Percentiles rank a stretch among this genome's conserved stretches.
phyloP scores from a whole-genome alignment of 1,284 basidiomycete genomes.

The Schizophyllum commune region DNA sequence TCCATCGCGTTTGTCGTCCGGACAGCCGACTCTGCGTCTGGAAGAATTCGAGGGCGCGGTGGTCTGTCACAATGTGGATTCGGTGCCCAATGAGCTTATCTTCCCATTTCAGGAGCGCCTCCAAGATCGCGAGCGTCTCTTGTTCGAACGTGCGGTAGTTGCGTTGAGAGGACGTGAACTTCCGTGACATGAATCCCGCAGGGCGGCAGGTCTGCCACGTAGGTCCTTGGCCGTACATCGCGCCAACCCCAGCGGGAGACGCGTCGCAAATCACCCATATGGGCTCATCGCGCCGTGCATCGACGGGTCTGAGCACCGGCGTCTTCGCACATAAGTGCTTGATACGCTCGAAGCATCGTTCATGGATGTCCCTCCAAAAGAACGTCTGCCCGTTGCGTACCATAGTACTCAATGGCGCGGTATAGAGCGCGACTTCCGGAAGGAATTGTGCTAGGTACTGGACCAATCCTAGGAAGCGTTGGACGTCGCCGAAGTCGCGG shows the following conservation, averaged over 20 bases:
- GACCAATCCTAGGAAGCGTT: slow-evolving; percentile 24
- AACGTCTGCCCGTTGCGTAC: background rate
- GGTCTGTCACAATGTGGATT: slow-evolving; percentile 9
- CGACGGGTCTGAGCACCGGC: slow-evolving; percentile 19
- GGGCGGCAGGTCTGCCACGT: slow-evolving; percentile 18
- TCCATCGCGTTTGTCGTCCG: slow-evolving; percentile 20
- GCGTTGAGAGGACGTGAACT: slow-evolving; percentile 21
- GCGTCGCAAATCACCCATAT: slow-evolving; percentile 28
- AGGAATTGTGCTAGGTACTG: slow-evolving; percentile 25
- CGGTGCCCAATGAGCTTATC: slow-evolving; percentile 19
- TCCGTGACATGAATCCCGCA: slow-evolving; percentile 22
- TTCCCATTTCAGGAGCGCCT: slow-evolving; percentile 20
- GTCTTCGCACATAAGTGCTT: slow-evolving; percentile 14
- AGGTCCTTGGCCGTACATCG: slow-evolving; percentile 12
- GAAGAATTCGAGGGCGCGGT: background rate
- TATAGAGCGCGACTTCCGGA: slow-evolving; percentile 18
- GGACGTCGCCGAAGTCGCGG: slow-evolving; percentile 17
- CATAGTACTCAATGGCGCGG: slow-evolving; percentile 4
- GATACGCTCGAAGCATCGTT: slow-evolving; percentile 10
- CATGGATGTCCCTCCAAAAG: background rate
- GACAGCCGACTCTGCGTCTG: slow-evolving; percentile 7
- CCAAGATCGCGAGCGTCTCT: slow-evolving; percentile 22
- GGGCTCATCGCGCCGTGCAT: slow-evolving; percentile 12
- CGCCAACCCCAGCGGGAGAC: slow-evolving; percentile 7
- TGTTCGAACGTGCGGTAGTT: slow-evolving; percentile 19